phyloP scores from a whole-genome alignment of 768 basidiomycete genomes.

The Tricholoma hemisulphureum region DNA sequence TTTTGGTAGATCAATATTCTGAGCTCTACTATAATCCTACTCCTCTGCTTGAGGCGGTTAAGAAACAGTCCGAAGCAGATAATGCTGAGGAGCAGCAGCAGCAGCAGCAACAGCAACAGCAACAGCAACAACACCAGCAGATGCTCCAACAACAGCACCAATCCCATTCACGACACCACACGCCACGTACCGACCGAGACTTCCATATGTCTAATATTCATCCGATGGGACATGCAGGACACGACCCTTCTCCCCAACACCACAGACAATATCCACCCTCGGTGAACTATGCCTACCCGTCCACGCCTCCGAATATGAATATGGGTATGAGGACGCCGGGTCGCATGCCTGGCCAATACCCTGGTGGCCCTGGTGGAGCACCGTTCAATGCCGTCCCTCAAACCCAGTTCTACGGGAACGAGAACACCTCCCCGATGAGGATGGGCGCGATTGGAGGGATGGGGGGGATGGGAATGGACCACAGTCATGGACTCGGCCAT shows the following conservation, averaged over 20 bases:
- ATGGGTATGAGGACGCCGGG: slow-evolving; percentile 25
- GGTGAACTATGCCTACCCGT: slow-evolving; percentile 32
- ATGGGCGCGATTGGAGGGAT: slow-evolving; percentile 27
- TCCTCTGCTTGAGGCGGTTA: slow-evolving; percentile 52
- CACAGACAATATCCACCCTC: slow-evolving; percentile 23
- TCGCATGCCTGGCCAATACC: slow-evolving; percentile 26
- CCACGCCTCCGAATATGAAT: slow-evolving; percentile 29
- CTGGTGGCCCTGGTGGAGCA: slow-evolving; percentile 27
- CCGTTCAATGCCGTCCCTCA: slow-evolving; percentile 32
- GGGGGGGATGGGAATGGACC: slow-evolving; percentile 24
- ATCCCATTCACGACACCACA: slow-evolving; percentile 30
- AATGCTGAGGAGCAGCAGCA: slow-evolving; percentile 30
- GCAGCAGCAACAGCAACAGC: slow-evolving; percentile 14
- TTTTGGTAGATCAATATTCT: slow-evolving; percentile 72
- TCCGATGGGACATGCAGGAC: slow-evolving; percentile 24
- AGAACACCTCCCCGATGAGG: slow-evolving; percentile 33
- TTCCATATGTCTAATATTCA: slow-evolving; percentile 26
- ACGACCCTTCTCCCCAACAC: slow-evolving; percentile 29
- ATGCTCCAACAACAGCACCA: slow-evolving; percentile 28
- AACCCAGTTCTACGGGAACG: slow-evolving; percentile 31
- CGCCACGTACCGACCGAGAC: slow-evolving; percentile 30
- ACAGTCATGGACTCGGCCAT: slow-evolving; percentile 18
- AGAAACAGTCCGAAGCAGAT: slow-evolving; percentile 46
- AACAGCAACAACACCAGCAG: slow-evolving; percentile 29
- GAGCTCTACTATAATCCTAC: slow-evolving; percentile 74